Base-by-base conservation (phyloP, 2,329 filamentous ascomycete species). In the Ophiosphaerella herpotricha region DNA sequence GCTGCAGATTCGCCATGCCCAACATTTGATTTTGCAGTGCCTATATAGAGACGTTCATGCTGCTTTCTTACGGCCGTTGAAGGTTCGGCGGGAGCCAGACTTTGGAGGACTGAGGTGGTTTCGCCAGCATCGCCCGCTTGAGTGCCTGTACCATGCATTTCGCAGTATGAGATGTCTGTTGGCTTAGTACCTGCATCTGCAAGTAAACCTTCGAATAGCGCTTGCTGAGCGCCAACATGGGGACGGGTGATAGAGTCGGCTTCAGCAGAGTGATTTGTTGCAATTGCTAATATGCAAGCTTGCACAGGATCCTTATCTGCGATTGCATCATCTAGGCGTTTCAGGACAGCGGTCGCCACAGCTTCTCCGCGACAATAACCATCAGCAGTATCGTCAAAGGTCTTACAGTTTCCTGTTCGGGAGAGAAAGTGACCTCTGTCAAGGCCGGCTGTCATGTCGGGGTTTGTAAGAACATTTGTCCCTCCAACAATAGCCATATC, bases 391-490 rank as follows among this genome's bases (percentile, higher is more conserved):
- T 63, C 57, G 39, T 72, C 67, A n/a, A 63, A 74, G 1, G 69
- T 58, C 24, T 71, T 71, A 46, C 66, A 68, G 21, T 59, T 53
- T 0, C 60, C 58, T 1, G 66, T 72, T 7, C 36, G 39, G 2
- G 65, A 64, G 1, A 71, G 52, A 38, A 71, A 67, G 26, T 58
- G 54, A 1, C 61, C 64, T 1, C 44, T 39, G 43, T 54, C 49
- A 2, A 70, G 52, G 0, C 66, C 63, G 0, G 80, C 79, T 55
- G 79, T 82, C 6, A 79, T 74, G 41, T 78, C 55, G 0, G 66
- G 55, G 34, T 54, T 62, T 0, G 57, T 60, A 1, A 68, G 16
- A 1, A 71, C 50, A 35, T 65, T 70, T 1, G 53, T 48, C 7
- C 64, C 67, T 8, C 65, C 67, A 8, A 49, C 59, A 31, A 66